Evolutionary conservation across 306 rosid species (phyloP).

Genomic region (Luffa acutangula): DNA sequence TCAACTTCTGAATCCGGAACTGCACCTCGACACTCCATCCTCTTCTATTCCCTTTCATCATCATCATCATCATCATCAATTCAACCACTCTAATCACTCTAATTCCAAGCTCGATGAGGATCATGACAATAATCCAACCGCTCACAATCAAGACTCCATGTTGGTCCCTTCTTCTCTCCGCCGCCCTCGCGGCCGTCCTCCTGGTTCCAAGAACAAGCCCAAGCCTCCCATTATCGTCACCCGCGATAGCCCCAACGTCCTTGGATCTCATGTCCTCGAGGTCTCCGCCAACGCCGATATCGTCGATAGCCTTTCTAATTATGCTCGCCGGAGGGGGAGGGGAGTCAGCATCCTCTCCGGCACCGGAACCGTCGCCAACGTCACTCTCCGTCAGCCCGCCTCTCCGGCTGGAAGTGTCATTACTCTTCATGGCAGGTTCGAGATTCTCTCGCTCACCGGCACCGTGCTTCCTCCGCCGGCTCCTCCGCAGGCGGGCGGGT

Average conservation of each 20-base stretch:
- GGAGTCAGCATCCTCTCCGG: conserved; percentile 31
- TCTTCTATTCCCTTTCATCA: background rate
- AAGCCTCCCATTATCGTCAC: conserved; percentile 30
- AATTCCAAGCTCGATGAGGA: background rate
- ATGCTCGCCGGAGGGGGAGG: conserved; percentile 31
- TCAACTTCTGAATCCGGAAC: conserved; percentile 16
- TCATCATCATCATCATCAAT: background rate
- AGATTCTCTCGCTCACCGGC: conserved; percentile 31
- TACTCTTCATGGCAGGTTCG: conserved; percentile 36
- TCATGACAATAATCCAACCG: no score
- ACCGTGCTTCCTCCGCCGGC: conserved; percentile 47
- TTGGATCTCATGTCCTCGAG: conserved; percentile 36
- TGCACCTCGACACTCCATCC: conserved; percentile 15
- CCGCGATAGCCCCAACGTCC: conserved; percentile 33
- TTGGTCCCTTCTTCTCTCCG: conserved; percentile 2
- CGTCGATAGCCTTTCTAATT: conserved; percentile 25
- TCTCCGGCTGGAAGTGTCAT: conserved; percentile 16
- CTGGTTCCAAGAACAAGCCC: conserved; percentile 35
- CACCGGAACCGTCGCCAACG: conserved; percentile 27
- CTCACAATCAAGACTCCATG: background rate
- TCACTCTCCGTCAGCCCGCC: conserved; percentile 25
- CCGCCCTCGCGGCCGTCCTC: conserved; percentile 38
- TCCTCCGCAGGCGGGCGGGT: conserved; percentile 28
- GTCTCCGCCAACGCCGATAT: conserved; percentile 25
- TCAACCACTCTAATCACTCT: background rate